phyloP scores from a whole-genome alignment of 192 early-diverging fungal genomes.

The Mortierella antarctica region DNA sequence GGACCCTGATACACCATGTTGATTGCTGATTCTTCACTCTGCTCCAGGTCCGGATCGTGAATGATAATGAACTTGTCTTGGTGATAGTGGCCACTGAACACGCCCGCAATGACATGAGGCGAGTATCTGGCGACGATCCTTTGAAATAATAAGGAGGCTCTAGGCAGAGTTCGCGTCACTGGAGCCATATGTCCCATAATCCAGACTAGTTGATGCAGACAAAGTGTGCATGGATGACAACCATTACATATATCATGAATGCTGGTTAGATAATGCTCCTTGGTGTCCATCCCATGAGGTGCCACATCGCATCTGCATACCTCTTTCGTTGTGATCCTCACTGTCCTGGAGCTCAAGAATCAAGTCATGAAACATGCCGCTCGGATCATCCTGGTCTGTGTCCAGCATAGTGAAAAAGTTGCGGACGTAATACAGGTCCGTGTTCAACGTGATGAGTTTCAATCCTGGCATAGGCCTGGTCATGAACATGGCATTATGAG shows the following conservation, averaged over 20 bases:
- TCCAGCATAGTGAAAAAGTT: constrained; percentile 63
- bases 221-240: too few relatives aligned
- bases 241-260: too few relatives aligned
- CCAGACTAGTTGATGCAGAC: constrained; percentile 47
- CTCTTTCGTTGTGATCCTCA: constrained; percentile 57
- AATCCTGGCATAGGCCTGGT: constrained; percentile 53
- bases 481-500: constrained; percentile 61
- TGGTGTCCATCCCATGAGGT: too few relatives aligned
- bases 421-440: constrained; percentile 63
- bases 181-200: constrained; percentile 69
- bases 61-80: constrained; percentile 63
- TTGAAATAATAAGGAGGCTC: constrained; percentile 59
- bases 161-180: constrained; percentile 54
- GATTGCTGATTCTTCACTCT: constrained; percentile 49
- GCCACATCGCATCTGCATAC: neutral
- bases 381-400: constrained; percentile 57
- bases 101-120: constrained; percentile 63
- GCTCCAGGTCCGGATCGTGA: constrained; percentile 46
- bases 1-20: constrained; percentile 60
- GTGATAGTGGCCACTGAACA: constrained; percentile 67
- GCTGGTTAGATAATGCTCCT: too few relatives aligned
- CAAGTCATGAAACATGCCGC: constrained; percentile 59
- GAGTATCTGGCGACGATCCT: constrained; percentile 64
- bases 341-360: constrained; percentile 60
- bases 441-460: constrained; percentile 63